Evolutionary conservation across 768 basidiomycete species (phyloP).

Genomic region (Paxillus rubicundulus): DNA sequence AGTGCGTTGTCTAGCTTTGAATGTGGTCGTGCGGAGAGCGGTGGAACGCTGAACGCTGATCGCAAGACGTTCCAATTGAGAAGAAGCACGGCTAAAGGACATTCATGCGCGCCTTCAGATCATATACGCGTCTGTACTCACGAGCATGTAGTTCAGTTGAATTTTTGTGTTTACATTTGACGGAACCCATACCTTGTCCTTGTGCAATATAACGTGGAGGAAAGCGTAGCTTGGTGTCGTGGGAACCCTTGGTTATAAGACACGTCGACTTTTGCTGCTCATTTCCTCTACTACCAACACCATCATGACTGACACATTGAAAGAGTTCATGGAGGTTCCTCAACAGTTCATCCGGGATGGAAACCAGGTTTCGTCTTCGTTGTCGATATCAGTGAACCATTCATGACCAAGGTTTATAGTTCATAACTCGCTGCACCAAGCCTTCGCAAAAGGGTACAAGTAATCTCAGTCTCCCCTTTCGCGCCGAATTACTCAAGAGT

Average conservation of each 20-base stretch:
- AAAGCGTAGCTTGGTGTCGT: slow-evolving; percentile 16
- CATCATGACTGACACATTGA: slow-evolving; percentile 86
- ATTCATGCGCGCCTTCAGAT: slow-evolving; percentile 55
- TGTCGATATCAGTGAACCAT: background rate
- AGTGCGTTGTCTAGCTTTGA: slow-evolving; percentile 9
- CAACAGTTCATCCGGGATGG: slow-evolving; percentile 93
- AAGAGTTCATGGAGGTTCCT: slow-evolving; percentile 87
- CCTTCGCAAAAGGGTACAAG: slow-evolving; percentile 85
- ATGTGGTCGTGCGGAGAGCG: background rate
- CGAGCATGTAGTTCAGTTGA: background rate
- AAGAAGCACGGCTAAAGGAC: slow-evolving; percentile 45
- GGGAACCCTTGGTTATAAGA: slow-evolving; percentile 21
- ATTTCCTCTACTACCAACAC: slow-evolving; percentile 17
- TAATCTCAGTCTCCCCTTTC: slow-evolving; percentile 12
- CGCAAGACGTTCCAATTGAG: slow-evolving; percentile 28
- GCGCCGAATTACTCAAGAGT: slow-evolving; percentile 1
- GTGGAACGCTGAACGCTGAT: slow-evolving; percentile 24
- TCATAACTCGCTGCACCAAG: slow-evolving; percentile 96
- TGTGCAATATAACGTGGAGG: slow-evolving; percentile 1
- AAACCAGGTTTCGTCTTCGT: slow-evolving; percentile 60
- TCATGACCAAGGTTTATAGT: slow-evolving; percentile 48
- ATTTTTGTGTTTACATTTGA: background rate
- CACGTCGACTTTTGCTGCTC: slow-evolving; percentile 28
- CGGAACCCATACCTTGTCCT: slow-evolving; percentile 14
- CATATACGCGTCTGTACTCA: slow-evolving; percentile 13